phyloP scores from a whole-genome alignment of 225 moss, liverwort and hornwort genomes.

The Sphagnum tenellum region DNA sequence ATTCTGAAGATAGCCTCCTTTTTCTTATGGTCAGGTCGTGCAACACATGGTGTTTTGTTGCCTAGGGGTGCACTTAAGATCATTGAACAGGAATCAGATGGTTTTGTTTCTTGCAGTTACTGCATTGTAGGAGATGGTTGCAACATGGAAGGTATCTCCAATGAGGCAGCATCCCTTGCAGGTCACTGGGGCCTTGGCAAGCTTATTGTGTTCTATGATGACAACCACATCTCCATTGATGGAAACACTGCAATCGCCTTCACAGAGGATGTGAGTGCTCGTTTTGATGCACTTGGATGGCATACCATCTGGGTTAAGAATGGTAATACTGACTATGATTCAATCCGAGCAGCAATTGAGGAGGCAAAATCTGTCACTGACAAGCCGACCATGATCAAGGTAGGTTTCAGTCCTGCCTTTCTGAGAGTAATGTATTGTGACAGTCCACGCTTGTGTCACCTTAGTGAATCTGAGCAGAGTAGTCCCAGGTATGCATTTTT shows the following conservation, averaged over 20 bases:
- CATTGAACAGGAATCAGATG: not conserved
- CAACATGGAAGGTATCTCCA: conserved; percentile 93
- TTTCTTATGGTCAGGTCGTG: too few species aligned
- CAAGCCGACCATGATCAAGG: conserved; percentile 90
- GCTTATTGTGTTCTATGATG: conserved; percentile 68
- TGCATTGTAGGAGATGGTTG: conserved; percentile 68
- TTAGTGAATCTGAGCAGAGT: too few species aligned
- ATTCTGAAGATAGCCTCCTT: too few species aligned
- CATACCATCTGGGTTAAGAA: conserved; percentile 70
- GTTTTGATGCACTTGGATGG: conserved; percentile 64
- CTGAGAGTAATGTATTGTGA: too few species aligned
- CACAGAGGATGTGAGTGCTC: conserved; percentile 64
- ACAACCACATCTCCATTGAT: conserved; percentile 88
- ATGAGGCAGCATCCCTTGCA: conserved; percentile 91
- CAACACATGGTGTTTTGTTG: too few species aligned
- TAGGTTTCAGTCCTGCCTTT: not conserved
- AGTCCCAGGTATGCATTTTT: too few species aligned
- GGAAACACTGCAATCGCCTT: conserved; percentile 83
- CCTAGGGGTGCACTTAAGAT: too few species aligned
- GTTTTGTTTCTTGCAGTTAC: conserved; percentile 34
- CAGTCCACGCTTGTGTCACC: too few species aligned
- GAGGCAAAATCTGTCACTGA: conserved; percentile 91
- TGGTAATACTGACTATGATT: conserved; percentile 75
- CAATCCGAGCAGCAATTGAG: conserved; percentile 77
- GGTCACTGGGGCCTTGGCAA: conserved; percentile 92